Conservation (phyloP, 1,284 basidiomycete species). For the Mycosarcoma mackinlayi region DNA sequence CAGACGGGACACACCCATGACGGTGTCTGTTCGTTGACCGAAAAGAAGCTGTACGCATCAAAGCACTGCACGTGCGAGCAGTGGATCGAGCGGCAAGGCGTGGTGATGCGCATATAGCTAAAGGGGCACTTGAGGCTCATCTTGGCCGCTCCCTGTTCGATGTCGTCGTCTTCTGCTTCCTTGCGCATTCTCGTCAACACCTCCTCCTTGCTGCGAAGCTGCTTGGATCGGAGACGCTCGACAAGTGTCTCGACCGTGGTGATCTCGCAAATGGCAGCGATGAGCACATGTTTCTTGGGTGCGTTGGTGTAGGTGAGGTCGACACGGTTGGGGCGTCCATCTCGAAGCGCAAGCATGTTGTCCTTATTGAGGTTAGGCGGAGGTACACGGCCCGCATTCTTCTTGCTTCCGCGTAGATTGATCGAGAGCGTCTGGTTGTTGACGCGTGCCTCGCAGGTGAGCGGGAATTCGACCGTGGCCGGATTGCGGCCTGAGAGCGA, state of each 20-base stretch:
- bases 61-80: constrained; percentile 96
- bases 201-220: constrained; percentile 54
- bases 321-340: constrained; percentile 49
- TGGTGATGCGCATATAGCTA: constrained; percentile 85
- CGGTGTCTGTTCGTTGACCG: constrained; percentile 94
- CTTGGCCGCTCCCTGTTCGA: constrained; percentile 59
- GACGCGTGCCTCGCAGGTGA: constrained; percentile 59
- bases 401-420: constrained; percentile 63
- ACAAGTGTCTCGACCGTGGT: constrained; percentile 52
- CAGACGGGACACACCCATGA: constrained; percentile 98
- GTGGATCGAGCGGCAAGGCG: constrained; percentile 83
- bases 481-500: constrained; percentile 35
- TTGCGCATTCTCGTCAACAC: constrained; percentile 54
- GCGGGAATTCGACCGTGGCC: constrained; percentile 61
- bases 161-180: constrained; percentile 63
- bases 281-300: constrained; percentile 44
- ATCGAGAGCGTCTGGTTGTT: constrained; percentile 48
- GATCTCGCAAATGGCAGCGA: constrained; percentile 55
- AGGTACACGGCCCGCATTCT: constrained; percentile 57
- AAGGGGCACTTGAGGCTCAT: constrained; percentile 71
- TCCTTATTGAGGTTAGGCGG: constrained; percentile 66
- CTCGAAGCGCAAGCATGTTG: constrained; percentile 20
- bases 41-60: constrained; percentile 92
- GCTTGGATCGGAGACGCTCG: constrained; percentile 45
- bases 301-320: constrained; percentile 61